Evolutionary conservation across 2,329 filamentous ascomycete genomes (phyloP).

Genomic region (Cytospora leucostoma): DNA sequence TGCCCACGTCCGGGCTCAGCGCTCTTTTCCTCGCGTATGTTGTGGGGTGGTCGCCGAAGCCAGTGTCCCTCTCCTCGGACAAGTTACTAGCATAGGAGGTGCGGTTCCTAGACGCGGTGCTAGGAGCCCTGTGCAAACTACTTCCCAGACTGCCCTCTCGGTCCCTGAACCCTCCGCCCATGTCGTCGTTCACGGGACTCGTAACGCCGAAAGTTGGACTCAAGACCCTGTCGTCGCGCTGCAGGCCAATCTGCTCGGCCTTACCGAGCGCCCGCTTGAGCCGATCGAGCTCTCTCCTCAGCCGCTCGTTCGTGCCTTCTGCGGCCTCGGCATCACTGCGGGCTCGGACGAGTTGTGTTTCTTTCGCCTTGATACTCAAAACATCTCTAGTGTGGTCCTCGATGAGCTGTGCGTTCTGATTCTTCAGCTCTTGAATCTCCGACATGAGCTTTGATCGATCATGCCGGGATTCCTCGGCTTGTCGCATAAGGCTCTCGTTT

Average conservation of each 20-base stretch:
- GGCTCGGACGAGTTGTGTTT: conserved; percentile 92
- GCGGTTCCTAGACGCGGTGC: conserved; percentile 45
- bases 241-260: conserved; percentile 51
- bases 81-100: conserved; percentile 66
- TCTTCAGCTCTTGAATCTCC: conserved; percentile 91
- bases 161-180: conserved; percentile 40
- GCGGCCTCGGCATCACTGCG: conserved; percentile 87
- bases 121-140: conserved; percentile 18
- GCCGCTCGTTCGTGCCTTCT: conserved; percentile 80
- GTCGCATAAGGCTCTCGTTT: conserved; percentile 74
- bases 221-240: conserved; percentile 23
- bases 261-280: conserved; percentile 82
- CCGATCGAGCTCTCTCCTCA: conserved; percentile 86
- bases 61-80: conserved; percentile 78
- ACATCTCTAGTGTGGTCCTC: conserved; percentile 97
- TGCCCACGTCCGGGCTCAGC: conserved; percentile 56
- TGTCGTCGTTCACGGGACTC: conserved; percentile 60
- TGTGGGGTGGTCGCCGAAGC: conserved; percentile 22
- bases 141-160: conserved; percentile 21
- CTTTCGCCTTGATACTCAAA: conserved; percentile 95
- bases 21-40: conserved; percentile 51
- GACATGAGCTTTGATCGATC: conserved; percentile 81
- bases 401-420: conserved; percentile 94
- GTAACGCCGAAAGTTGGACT: conserved; percentile 39
- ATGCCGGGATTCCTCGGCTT: conserved; percentile 77